Base-by-base conservation (phyloP, 1,284 basidiomycete species). In the Trametes polyzona region DNA sequence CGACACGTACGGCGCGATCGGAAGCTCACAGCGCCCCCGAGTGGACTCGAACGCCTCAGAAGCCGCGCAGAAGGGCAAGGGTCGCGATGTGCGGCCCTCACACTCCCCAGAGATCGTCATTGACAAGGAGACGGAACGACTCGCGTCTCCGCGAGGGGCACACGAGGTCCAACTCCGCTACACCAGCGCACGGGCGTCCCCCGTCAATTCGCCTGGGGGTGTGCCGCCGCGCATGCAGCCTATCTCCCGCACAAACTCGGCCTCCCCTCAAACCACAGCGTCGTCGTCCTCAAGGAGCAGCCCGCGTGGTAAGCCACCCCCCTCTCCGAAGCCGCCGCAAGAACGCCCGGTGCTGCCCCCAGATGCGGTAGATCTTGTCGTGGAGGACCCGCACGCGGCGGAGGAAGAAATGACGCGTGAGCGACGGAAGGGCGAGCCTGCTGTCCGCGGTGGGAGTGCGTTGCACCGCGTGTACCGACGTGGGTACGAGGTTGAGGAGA, bases 311-410 rank as follows among this genome's bases (percentile, higher is more conserved):
- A 55, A 50, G 39, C 72, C 75, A 19, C 76, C 69, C 44, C 70
- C 67, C 21, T 71, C 72, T 36, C 77, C 72, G 37, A 72, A 67
- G 48, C 72, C 64, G 52, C 76, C 67, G 57, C 70, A 59, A 26
- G 70, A 65, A 64, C 78, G 58, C 6, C 71, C 78, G 12, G 72
- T 76, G 4, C 71, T 90, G 12, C 88, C 86, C 1, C 78, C 83
- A 0, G 91, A 93, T 63, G 91, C 90, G 1, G 85, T 93, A 4
- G 92, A 95, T 69, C 76, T 95, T 11, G 79, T 94, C 2, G 83
- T 91, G 1, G 86, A 88, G 67, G 87, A 86, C 64, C 61, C 69
- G 6, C 68, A 76, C 10, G 82, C 82, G 11, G 79, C 77, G 21
- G 77, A 83, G 51, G 78, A 80, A 48, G 78, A 78, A 47, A 74